Percentiles rank a stretch among this genome's conserved stretches.
Evolutionary conservation across 116 monocot genomes (phyloP).

Genomic region (Trichopus zeylanicus): DNA sequence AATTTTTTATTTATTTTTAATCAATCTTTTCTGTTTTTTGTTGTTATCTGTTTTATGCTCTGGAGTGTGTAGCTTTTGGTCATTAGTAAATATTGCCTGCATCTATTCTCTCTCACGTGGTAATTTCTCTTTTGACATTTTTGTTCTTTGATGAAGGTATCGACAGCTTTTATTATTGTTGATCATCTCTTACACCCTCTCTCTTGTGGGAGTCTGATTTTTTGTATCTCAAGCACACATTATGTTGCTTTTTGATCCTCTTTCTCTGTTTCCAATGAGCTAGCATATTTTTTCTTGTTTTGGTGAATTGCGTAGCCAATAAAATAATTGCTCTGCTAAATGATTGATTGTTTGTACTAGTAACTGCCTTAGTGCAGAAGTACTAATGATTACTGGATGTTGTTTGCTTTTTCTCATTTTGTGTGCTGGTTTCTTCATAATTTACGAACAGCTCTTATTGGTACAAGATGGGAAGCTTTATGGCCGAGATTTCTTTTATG

Average conservation of each 20-base stretch:
- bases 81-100: too few relatives aligned
- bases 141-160: too few relatives aligned
- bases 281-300: not conserved
- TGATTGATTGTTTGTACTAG: too few relatives aligned
- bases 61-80: too few relatives aligned
- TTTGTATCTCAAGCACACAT: not conserved
- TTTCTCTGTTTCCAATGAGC: not conserved
- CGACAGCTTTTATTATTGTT: too few relatives aligned
- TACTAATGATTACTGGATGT: not conserved
- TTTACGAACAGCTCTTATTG: slow-evolving; percentile 58
- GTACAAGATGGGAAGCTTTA: slow-evolving; percentile 90
- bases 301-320: not conserved
- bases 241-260: not conserved
- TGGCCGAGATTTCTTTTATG: slow-evolving; percentile 55
- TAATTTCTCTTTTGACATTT: too few relatives aligned
- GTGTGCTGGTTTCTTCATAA: slow-evolving; percentile 6
- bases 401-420: not conserved
- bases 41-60: too few relatives aligned
- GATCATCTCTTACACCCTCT: too few relatives aligned
- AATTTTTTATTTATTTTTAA: too few relatives aligned
- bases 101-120: too few relatives aligned
- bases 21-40: too few relatives aligned
- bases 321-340: not conserved
- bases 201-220: too few relatives aligned
- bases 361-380: not conserved